A percentile compares a stretch with the other conserved stretches of the same genome.
Evolutionary conservation across 1,284 basidiomycete species (phyloP).

Genomic region (Bjerkandera adusta): DNA sequence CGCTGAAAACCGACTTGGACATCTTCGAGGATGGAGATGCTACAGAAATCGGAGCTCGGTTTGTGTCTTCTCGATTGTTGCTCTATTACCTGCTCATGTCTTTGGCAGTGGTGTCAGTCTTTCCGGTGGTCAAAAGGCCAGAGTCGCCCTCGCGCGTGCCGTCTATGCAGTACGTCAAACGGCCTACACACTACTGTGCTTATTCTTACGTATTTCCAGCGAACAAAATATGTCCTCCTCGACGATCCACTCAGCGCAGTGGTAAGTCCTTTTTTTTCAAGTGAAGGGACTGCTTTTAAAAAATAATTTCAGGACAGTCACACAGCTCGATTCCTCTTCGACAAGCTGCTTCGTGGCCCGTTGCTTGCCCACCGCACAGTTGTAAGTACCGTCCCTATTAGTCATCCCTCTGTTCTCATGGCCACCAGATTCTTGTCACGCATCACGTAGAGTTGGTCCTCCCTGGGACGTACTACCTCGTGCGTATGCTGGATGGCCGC

Average conservation of each 20-base stretch:
- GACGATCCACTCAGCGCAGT: constrained; percentile 76
- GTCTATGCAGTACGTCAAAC: constrained; percentile 48
- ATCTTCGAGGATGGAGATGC: constrained; percentile 43
- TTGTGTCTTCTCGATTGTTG: background rate
- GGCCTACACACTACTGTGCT: background rate
- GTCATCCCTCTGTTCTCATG: background rate
- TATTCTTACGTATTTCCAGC: constrained; percentile 12
- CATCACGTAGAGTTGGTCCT: constrained; percentile 76
- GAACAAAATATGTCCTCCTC: constrained; percentile 61
- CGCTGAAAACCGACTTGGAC: constrained; percentile 62
- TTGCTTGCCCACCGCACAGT: constrained; percentile 67
- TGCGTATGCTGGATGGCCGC: constrained; percentile 73
- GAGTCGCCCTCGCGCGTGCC: constrained; percentile 68
- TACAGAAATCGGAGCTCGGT: constrained; percentile 37
- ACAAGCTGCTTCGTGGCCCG: constrained; percentile 61
- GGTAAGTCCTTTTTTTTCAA: constrained; percentile 39
- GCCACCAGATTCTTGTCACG: constrained; percentile 59
- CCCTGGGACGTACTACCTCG: constrained; percentile 64
- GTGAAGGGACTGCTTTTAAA: too few species aligned
- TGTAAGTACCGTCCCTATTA: constrained; percentile 35
- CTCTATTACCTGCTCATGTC: background rate
- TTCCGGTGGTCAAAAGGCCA: constrained; percentile 67
- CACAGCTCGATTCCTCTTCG: constrained; percentile 67
- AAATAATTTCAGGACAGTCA: constrained; percentile 71
- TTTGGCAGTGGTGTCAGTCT: constrained; percentile 49